These are phyloP conservation scores for Emmonsiellopsis sp. DNA, from an alignment of 2,329 filamentous ascomycete genomes.

Conservation along the genomic window DNA sequence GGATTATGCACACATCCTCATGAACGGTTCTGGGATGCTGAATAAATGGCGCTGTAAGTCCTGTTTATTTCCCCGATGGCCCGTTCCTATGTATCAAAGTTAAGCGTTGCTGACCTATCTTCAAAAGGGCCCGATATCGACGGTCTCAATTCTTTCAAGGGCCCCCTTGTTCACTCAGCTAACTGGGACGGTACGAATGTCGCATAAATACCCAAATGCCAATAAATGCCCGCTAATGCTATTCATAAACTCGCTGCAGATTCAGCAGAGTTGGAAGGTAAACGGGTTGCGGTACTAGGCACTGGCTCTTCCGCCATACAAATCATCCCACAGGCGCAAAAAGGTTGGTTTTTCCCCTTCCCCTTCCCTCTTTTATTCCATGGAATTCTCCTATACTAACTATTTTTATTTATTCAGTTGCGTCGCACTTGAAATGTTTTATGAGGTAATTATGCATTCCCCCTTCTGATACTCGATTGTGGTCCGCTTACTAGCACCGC, in stretches of 20 bases:
- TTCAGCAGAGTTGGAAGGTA: slow-evolving; percentile 22
- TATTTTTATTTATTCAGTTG: background rate
- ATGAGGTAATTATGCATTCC: background rate
- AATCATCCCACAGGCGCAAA: slow-evolving; percentile 20
- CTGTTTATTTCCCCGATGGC: slow-evolving; percentile 15
- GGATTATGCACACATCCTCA: slow-evolving; percentile 22
- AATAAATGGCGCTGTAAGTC: slow-evolving; percentile 20
- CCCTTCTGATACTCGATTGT: background rate
- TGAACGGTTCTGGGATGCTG: slow-evolving; percentile 33
- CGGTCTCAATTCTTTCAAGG: slow-evolving; percentile 39
- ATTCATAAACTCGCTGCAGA: background rate
- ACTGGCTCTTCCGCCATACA: slow-evolving; percentile 32
- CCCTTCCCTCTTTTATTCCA: background rate
- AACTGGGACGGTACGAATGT: slow-evolving; percentile 27
- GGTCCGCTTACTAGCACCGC: background rate
- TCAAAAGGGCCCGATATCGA: slow-evolving; percentile 35
- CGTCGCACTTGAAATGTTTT: background rate
- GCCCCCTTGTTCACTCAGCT: slow-evolving; percentile 37
- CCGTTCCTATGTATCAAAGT: too few species aligned
- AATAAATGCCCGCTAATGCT: background rate
- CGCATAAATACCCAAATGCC: too few species aligned
- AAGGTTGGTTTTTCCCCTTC: background rate
- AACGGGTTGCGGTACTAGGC: slow-evolving; percentile 21
- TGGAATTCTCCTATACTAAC: background rate
- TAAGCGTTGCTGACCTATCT: background rate